These are phyloP conservation scores for Calonectria crousiana DNA, from an alignment of 2,329 filamentous ascomycete species.

Conservation along the genomic window DNA sequence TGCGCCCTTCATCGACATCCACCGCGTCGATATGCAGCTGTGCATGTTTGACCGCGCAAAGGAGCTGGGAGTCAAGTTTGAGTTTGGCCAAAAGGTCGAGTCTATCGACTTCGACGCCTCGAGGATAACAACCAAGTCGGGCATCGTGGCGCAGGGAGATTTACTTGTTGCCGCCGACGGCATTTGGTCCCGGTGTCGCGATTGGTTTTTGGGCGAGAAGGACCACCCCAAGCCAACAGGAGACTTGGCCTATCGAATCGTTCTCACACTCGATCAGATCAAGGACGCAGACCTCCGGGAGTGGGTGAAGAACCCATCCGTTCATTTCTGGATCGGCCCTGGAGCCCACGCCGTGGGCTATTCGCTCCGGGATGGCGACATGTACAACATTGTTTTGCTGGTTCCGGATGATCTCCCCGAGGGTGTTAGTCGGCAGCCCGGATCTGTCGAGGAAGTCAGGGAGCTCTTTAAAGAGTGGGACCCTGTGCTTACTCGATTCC, in stretches of 20 bases:
- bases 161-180: constrained; percentile 72
- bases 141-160: constrained; percentile 44
- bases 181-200: constrained; percentile 70
- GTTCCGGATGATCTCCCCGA: constrained; percentile 72
- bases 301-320: constrained; percentile 64
- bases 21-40: constrained; percentile 71
- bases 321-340: constrained; percentile 75
- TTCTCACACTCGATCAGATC: constrained; percentile 65
- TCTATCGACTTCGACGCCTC: constrained; percentile 61
- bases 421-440: constrained; percentile 63
- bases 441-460: constrained; percentile 71
- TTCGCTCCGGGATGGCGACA: constrained; percentile 66
- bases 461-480: constrained; percentile 73
- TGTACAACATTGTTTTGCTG: constrained; percentile 76
- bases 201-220: constrained; percentile 57
- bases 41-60: constrained; percentile 63
- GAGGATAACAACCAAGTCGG: constrained; percentile 54
- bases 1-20: constrained; percentile 70
- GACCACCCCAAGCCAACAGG: constrained; percentile 69
- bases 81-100: constrained; percentile 61
- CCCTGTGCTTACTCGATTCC: constrained; percentile 61
- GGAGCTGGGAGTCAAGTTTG: constrained; percentile 64
- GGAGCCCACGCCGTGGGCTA: constrained; percentile 73
- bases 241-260: constrained; percentile 74
- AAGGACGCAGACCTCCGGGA: constrained; percentile 61